Evolutionary conservation across 441 rosid genomes (phyloP), one percentile per base, ranked within the genome.

Genomic region (Aleurites moluccanus): DNA sequence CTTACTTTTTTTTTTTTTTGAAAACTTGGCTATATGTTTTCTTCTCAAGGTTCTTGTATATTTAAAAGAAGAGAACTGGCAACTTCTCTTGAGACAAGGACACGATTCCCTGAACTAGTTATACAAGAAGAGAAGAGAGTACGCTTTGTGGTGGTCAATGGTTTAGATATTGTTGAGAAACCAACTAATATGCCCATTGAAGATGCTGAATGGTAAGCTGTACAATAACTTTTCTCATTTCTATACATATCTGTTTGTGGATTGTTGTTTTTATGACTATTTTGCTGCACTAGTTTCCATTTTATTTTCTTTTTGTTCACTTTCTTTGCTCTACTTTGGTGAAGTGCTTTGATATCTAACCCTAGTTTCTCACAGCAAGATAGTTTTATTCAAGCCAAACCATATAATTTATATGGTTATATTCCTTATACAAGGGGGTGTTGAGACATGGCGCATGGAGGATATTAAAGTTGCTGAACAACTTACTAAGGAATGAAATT

Each of bases 101-200:
- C 95, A 50, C 85, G 93, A 64, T 95, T 92, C 83, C 98, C 99
- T 28, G 98, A 95, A 82, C 82, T 95, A 79, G 99, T 92, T 28
- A 88, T 91, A 84, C 98, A 92, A 52, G 99, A 91, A 83, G 99
- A 90, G 86, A 95, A 92, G 84, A 85, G 96, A 78, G 95, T 95
- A 80, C 96, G 96, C 27, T 95, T 95, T 80, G 98, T 95, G 38
- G 97, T 95, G 78, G 91, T 95, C 25, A 95, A 91, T 85, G 99
- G 99, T 70, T 86, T 95, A 83, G 95, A 88, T 83, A 90, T 95
- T 63, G 87, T 91, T 23, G 98, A 95, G 85, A 92, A 88, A 78
- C 98, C 98, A 61, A 81, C 79, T 79, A 75, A 77, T 66, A 70
- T 92, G 81, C 73, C 89, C 27, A 53, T 88, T 65, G 88, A 86